Evolutionary conservation across 805 yeast species (phyloP), one percentile per base, ranked within the genome.

Genomic region (Yamadazyma phyllophila): DNA sequence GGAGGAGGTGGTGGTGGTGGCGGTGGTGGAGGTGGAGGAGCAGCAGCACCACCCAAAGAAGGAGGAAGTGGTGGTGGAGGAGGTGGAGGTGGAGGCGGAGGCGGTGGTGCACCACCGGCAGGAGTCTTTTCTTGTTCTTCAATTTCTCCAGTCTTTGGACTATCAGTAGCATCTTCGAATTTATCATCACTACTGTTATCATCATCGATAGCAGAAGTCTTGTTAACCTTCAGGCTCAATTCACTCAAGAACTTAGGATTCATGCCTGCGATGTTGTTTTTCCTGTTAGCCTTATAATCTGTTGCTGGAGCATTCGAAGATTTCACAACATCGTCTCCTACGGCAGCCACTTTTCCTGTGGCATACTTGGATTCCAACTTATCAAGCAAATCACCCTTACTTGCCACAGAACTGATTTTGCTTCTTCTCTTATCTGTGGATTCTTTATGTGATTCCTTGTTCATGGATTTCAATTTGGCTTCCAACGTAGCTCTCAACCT

Each of bases 241-340:
- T 82, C 87, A 39, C 72, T 67, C 52, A 82, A 64, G 55, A 81
- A 80, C 26, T 73, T 61, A 10, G 82, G 79, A 46, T 73, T 64
- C 68, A 74, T 67, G 2, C 62, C 63, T 16, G 66, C 67, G 42
- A 73, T 63, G 0, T 70, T 63, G 5, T 67, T 59, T 42, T 61
- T 55, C 40, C 72, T 56, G 48, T 67, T 57, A 13, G 44, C 49
- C 48, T 61, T 63, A 55, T 68, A 57, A 17, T 51, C 41, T 20
- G 24, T 20, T 20, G 3, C 24, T 17, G 35, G 15, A 3, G n/a
- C 17, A 10, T 34, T 14, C 11, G 57, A 48, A 10, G 57, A 48
- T 11, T 29, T 35, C n/a, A 46, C 40, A 12, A 44, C 43, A 45
- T 45, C 27, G 33, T 44, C 35, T 26, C 41, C 51, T 10, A 8